These are phyloP conservation scores for Beta lomatogona DNA, from an alignment of 179 eudicot genomes.

Conservation along the genomic window DNA sequence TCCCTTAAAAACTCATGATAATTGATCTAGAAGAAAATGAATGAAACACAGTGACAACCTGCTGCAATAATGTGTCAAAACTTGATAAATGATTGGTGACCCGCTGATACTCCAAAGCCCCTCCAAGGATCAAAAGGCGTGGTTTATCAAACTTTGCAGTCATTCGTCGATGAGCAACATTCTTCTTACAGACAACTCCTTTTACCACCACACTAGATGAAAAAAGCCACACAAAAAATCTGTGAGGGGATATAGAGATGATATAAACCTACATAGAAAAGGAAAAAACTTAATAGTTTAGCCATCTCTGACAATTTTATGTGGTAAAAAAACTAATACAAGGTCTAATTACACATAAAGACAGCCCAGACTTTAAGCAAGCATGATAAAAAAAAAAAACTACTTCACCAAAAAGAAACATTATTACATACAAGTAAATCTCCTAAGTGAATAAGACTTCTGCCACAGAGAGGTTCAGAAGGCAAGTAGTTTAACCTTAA, in stretches of 20 bases:
- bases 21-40: slow-evolving; percentile 9
- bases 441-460: background rate
- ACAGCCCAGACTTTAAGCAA: background rate
- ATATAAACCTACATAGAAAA: background rate
- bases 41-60: slow-evolving; percentile 32
- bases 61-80: slow-evolving; percentile 51
- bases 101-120: slow-evolving; percentile 60
- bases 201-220: slow-evolving; percentile 43
- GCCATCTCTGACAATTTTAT: background rate
- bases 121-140: slow-evolving; percentile 52
- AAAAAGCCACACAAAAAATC: background rate
- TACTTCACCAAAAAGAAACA: background rate
- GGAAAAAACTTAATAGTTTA: background rate
- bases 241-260: slow-evolving; percentile 1
- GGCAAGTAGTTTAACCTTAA: background rate
- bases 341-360: background rate
- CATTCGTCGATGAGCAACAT: slow-evolving; percentile 63
- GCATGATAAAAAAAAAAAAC: background rate
- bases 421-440: background rate
- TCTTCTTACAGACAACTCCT: slow-evolving; percentile 62
- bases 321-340: background rate
- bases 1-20: background rate
- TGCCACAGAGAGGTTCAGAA: background rate
- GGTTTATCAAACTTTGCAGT: slow-evolving; percentile 45
- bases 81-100: slow-evolving; percentile 51